phyloP scores from a whole-genome alignment of 192 early-diverging fungal species.

The Polychytrium aggregatum region DNA sequence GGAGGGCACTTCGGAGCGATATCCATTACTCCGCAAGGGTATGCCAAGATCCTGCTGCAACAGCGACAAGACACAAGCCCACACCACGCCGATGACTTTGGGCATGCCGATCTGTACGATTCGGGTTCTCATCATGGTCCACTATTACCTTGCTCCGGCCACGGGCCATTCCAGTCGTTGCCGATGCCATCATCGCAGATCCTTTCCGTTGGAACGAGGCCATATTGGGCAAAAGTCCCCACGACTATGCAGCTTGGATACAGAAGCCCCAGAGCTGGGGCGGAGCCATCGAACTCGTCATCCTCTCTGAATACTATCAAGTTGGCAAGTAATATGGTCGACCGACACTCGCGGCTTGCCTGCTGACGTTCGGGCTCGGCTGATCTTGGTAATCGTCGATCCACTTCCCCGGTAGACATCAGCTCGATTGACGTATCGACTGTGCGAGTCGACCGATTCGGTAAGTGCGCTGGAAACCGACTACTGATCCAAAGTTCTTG shows the following conservation, averaged over 20 bases:
- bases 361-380: not conserved
- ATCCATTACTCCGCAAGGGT: too few relatives aligned
- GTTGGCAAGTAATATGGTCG: conserved; percentile 5
- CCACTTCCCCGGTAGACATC: conserved; percentile 40
- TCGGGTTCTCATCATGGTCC: too few relatives aligned
- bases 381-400: not conserved
- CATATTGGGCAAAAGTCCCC: conserved; percentile 41
- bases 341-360: too few relatives aligned
- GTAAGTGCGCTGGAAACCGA: conserved; percentile 38
- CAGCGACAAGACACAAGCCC: too few relatives aligned
- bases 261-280: conserved; percentile 55
- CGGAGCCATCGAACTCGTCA: conserved; percentile 72
- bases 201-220: conserved; percentile 46
- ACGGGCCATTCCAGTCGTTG: too few relatives aligned
- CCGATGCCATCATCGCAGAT: conserved; percentile 27
- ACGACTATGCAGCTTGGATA: conserved; percentile 63
- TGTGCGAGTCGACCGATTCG: conserved; percentile 61
- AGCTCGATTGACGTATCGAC: conserved; percentile 63
- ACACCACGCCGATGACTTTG: too few relatives aligned
- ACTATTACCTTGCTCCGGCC: too few relatives aligned
- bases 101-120: too few relatives aligned
- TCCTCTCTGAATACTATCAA: conserved; percentile 56
- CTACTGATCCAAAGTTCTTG: too few relatives aligned
- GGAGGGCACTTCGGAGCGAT: too few relatives aligned
- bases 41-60: too few relatives aligned